Base-by-base conservation (phyloP, 2,329 filamentous ascomycete genomes). In the Colletotrichum sojae region DNA sequence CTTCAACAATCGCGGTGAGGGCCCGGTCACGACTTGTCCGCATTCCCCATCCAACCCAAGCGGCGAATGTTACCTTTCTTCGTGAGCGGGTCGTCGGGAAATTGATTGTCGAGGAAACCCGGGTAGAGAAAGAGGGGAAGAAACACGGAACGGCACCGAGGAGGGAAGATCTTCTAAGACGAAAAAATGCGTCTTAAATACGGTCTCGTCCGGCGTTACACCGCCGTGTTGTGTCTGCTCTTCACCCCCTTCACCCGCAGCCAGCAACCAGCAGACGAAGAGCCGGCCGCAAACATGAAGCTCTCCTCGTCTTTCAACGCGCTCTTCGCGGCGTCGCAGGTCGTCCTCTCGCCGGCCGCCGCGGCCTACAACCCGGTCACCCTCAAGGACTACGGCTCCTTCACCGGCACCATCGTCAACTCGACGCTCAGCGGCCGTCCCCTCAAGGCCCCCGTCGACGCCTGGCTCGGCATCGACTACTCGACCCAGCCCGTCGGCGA, bases 391-490 rank as follows among this genome's bases (percentile, higher is more conserved):
- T 84, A 83, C 70, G 82, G 82, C 51, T 76, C 71, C 1, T 84
- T 84, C 70, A 72, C 75, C 15, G 82, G 82, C 6, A 81, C 77
- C 5, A 74, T 77, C 18, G 63, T 83, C 46, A 75, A 80, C 18
- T 74, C 74, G 48, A 81, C 78, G 12, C 52, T 80, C 18, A 78
- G 73, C 52, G 80, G 78, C 20, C 71, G 73, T 25, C 68, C 70
- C 0, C 75, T 84, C 3, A 74, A 78, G 9, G 70, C 70, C 2
- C 67, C 78, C 0, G 79, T 85, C 2, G 82, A 86, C 69, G 83
- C 84, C 0, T 86, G 83, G 84, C 75, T 86, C 6, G 83, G 83
- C 2, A 80, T 86, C 39, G 81, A 84, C 71, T 86, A 84, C 56
- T 79, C 84, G 0, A 74, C 75, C 0, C 81, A 83, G 36, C 83